phyloP scores from a whole-genome alignment of 1,284 basidiomycete genomes.

The Porphyrellus sp. region DNA sequence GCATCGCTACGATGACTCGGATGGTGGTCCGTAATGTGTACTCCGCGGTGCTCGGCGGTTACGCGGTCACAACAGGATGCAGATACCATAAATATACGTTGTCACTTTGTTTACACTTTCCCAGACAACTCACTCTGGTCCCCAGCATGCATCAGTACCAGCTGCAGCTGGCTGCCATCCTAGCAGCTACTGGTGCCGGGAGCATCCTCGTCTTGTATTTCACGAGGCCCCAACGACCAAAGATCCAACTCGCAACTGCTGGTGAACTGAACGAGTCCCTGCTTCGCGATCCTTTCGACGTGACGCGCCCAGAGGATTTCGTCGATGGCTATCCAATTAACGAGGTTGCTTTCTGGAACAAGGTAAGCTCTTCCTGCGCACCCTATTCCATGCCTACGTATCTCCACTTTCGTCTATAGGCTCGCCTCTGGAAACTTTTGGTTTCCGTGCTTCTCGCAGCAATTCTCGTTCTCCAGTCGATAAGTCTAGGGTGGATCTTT shows the following conservation, averaged over 20 bases:
- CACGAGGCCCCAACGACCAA: constrained; percentile 44
- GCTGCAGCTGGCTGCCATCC: constrained; percentile 49
- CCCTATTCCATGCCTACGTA: not conserved
- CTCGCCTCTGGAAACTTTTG: constrained; percentile 54
- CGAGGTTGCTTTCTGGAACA: constrained; percentile 67
- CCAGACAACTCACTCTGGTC: not conserved
- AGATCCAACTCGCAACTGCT: constrained; percentile 54
- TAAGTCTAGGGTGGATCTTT: constrained; percentile 51
- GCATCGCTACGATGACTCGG: too few relatives aligned
- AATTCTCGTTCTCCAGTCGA: constrained; percentile 50
- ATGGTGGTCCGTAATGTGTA: too few relatives aligned
- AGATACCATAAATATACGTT: too few relatives aligned
- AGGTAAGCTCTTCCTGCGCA: constrained; percentile 42
- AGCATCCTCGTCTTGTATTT: constrained; percentile 47
- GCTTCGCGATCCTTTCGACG: constrained; percentile 70
- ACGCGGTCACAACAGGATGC: constrained; percentile 23
- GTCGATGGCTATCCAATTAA: constrained; percentile 76
- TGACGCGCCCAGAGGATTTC: constrained; percentile 66
- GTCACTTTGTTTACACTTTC: not conserved
- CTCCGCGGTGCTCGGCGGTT: too few relatives aligned
- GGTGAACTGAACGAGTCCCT: constrained; percentile 37
- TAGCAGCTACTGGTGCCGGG: constrained; percentile 43
- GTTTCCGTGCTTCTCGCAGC: constrained; percentile 44
- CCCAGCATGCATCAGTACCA: constrained; percentile 58
- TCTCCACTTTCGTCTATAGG: constrained; percentile 37